Conservation (phyloP, 805 yeast genomes). For the Wickerhamiella sorbophila region DNA sequence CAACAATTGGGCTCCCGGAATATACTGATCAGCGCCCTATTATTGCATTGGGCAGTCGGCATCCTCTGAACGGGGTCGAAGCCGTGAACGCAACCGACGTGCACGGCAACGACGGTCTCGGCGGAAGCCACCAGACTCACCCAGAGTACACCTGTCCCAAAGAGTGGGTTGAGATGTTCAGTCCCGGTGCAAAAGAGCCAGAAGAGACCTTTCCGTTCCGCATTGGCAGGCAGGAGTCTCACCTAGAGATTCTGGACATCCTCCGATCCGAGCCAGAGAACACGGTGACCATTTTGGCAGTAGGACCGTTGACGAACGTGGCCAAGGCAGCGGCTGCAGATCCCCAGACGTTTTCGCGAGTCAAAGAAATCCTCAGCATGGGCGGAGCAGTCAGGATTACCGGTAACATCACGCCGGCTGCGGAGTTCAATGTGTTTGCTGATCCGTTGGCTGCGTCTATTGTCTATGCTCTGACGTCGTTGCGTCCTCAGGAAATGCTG, state of each 20-base stretch:
- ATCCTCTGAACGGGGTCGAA: slow-evolving; percentile 17
- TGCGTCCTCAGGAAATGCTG: slow-evolving; percentile 19
- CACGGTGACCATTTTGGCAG: slow-evolving; percentile 27
- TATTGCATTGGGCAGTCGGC: slow-evolving; percentile 24
- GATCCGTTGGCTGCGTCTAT: slow-evolving; percentile 30
- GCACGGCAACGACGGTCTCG: slow-evolving; percentile 31
- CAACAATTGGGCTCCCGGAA: slow-evolving; percentile 11
- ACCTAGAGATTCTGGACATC: slow-evolving; percentile 26
- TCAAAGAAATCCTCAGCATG: slow-evolving; percentile 27
- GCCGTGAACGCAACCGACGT: slow-evolving; percentile 28
- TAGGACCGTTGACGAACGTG: slow-evolving; percentile 31
- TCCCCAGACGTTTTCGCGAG: slow-evolving; percentile 25
- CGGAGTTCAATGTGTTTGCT: slow-evolving; percentile 30
- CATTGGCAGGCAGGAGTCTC: slow-evolving; percentile 21
- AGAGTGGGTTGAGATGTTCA: slow-evolving; percentile 20
- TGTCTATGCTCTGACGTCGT: slow-evolving; percentile 25
- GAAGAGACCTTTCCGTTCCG: slow-evolving; percentile 19
- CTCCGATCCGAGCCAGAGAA: slow-evolving; percentile 24
- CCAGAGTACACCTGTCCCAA: slow-evolving; percentile 26
- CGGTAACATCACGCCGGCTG: slow-evolving; percentile 30
- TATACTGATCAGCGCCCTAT: slow-evolving; percentile 22
- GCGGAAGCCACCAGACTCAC: slow-evolving; percentile 25
- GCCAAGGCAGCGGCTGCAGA: slow-evolving; percentile 29
- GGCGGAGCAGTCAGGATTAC: slow-evolving; percentile 27
- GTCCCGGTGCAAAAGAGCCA: slow-evolving; percentile 6